Conservation (phyloP, 371 early-diverging fungal genomes). For the Syncephalastrum sp. region DNA sequence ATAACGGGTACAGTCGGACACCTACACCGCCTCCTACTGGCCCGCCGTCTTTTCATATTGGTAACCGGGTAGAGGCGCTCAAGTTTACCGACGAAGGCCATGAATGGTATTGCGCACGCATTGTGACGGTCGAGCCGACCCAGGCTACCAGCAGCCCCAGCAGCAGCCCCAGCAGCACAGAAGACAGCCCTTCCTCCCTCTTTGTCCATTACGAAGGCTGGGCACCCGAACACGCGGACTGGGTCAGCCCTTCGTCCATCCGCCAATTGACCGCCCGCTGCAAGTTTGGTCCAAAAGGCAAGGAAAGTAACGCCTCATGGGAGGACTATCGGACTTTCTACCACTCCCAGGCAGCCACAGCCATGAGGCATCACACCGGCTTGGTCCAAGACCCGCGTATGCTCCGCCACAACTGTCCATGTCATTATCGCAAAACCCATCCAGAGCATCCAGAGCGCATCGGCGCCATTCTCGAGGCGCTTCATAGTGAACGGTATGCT, state of each 20-base stretch:
- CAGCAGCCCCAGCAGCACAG: neutral
- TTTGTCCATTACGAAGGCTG: conserved; percentile 65
- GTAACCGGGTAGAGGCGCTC: conserved; percentile 44
- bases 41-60: conserved; percentile 23
- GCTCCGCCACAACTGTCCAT: conserved; percentile 59
- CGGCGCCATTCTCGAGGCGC: conserved; percentile 32
- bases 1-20: too few species aligned
- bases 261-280: conserved; percentile 10
- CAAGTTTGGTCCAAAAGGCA: conserved; percentile 52
- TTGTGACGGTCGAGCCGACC: conserved; percentile 29
- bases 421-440: conserved; percentile 57
- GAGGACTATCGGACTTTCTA: conserved; percentile 55
- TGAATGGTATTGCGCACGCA: conserved; percentile 44
- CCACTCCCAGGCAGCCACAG: conserved; percentile 40
- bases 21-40: conserved; percentile 5
- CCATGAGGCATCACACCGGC: conserved; percentile 56
- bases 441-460: conserved; percentile 68
- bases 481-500: conserved; percentile 37
- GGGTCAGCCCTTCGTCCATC: conserved; percentile 45
- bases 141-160: conserved; percentile 1
- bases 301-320: conserved; percentile 55
- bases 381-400: conserved; percentile 59
- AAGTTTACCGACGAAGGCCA: conserved; percentile 32
- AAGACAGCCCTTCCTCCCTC: conserved; percentile 7
- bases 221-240: conserved; percentile 62